A percentile compares a stretch with the other conserved stretches of the same genome.
Evolutionary conservation across 805 yeast species (phyloP).

Genomic region (Candida suzukii): DNA sequence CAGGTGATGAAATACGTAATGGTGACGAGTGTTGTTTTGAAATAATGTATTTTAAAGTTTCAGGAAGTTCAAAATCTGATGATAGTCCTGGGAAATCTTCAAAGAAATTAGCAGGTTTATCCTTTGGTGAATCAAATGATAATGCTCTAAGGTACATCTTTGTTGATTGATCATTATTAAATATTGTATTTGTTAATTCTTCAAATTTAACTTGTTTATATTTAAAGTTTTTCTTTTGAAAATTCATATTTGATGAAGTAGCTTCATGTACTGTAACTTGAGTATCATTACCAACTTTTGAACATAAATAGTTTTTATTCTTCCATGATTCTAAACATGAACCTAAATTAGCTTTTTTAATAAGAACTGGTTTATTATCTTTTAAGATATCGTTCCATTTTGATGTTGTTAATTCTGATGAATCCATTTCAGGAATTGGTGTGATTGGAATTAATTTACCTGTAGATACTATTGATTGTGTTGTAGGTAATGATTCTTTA

Average conservation of each 20-base stretch:
- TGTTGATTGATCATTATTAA: not conserved
- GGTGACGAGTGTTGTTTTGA: slow-evolving; percentile 24
- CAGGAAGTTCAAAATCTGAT: slow-evolving; percentile 24
- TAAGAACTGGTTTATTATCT: slow-evolving; percentile 16
- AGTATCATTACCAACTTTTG: slow-evolving; percentile 17
- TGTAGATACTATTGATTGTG: too few species aligned
- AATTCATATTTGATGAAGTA: slow-evolving; percentile 15
- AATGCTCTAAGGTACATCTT: slow-evolving; percentile 22
- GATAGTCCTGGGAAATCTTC: slow-evolving; percentile 24
- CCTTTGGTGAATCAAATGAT: slow-evolving; percentile 20
- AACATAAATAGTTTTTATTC: slow-evolving; percentile 18
- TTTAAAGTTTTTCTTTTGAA: slow-evolving; percentile 23
- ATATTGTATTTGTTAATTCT: slow-evolving; percentile 19
- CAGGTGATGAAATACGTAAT: slow-evolving; percentile 24
- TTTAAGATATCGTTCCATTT: slow-evolving; percentile 4
- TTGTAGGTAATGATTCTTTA: not conserved
- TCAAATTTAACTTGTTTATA: slow-evolving; percentile 20
- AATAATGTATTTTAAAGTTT: slow-evolving; percentile 6
- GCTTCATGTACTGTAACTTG: slow-evolving; percentile 21
- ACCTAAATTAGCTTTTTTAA: slow-evolving; percentile 20
- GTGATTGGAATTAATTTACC: not conserved
- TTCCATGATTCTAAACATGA: slow-evolving; percentile 19
- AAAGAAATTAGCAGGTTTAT: slow-evolving; percentile 19
- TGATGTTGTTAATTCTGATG: not conserved
- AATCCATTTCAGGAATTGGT: not conserved